phyloP scores from a whole-genome alignment of 2,329 filamentous ascomycete genomes.

The Colletotrichum sp. region DNA sequence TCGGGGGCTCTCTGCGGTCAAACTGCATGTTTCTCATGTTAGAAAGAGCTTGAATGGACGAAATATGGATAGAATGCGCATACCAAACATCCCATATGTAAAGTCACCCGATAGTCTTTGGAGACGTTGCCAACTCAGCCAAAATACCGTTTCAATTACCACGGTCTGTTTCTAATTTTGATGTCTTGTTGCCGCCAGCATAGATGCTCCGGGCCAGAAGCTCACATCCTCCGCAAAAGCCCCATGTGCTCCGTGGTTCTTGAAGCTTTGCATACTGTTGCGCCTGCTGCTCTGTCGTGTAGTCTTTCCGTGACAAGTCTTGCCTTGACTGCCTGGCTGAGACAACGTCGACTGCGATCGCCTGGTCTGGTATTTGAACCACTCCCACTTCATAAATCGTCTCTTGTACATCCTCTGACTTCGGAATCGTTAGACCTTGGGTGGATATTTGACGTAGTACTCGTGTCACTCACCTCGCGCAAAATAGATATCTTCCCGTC shows the following conservation, averaged over 20 bases:
- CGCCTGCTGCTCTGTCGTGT: neutral
- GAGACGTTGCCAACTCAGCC: no score
- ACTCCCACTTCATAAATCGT: neutral
- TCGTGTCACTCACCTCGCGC: neutral
- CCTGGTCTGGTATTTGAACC: neutral
- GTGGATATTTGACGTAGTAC: fast-evolving
- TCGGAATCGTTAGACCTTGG: fast-evolving
- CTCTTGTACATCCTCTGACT: neutral
- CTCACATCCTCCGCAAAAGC: no score
- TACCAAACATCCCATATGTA: no score
- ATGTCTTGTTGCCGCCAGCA: neutral
- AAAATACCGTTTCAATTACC: no score
- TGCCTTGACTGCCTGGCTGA: neutral
- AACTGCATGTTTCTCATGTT: no score
- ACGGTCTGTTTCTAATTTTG: neutral
- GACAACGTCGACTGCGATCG: neutral
- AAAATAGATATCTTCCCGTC: neutral
- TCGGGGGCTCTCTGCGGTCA: no score
- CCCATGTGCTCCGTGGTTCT: neutral
- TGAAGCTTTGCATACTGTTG: fast-evolving
- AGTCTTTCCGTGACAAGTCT: neutral
- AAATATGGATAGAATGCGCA: no score
- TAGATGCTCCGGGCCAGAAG: neutral
- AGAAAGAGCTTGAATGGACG: no score
- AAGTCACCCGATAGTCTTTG: no score